Base-by-base conservation (phyloP, 768 basidiomycete species). In the Lentinula boryana region DNA sequence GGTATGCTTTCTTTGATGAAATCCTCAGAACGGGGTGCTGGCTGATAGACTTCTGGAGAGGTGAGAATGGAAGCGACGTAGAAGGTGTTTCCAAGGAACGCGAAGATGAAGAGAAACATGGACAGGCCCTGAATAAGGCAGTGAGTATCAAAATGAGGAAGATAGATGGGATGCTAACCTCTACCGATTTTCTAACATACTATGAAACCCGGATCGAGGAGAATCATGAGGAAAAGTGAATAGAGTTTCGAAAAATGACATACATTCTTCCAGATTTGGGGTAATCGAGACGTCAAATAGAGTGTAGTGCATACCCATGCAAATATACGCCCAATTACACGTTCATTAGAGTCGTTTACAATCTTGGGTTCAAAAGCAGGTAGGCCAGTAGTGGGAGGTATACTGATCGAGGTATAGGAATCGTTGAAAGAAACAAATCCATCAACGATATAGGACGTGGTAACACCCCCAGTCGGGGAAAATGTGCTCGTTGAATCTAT, bases 201-300 rank as follows among this genome's bases (percentile, higher is more conserved):
- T 96, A 65, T 13, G 57, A 63, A 1, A 56, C 33, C 48, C 36
- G 9, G 9, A 38, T 38, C 3, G 36, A 38, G 36, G 36, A 38
- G 36, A 6, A 51, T 7, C 5, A 36, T 41, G 40, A 49, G 48
- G 21, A 54, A 21, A 32, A 21, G 33, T 48, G 38, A 27, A 23
- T 32, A 12, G 2, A 35, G n/a, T 3, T 23, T 31, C 18, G 15
- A 51, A 27, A 3, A 41, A 44, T 27, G 15, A 27, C 40, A 85
- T 72, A 97, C 95, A 68, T 98, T 98, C 74, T 95, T 96, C 97
- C 97, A 98, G 64, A 99, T 97, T 72, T 99, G 97, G 21, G 97
- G 97, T 67, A 99, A 74, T 62, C 97, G 85, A 3, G 90, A 92
- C 3, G 96, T 98, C 38, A 99, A 76, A 72, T 99, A 99, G 15